phyloP scores from a whole-genome alignment of 352 stramenopile genomes.

The Pythium angustatum region DNA sequence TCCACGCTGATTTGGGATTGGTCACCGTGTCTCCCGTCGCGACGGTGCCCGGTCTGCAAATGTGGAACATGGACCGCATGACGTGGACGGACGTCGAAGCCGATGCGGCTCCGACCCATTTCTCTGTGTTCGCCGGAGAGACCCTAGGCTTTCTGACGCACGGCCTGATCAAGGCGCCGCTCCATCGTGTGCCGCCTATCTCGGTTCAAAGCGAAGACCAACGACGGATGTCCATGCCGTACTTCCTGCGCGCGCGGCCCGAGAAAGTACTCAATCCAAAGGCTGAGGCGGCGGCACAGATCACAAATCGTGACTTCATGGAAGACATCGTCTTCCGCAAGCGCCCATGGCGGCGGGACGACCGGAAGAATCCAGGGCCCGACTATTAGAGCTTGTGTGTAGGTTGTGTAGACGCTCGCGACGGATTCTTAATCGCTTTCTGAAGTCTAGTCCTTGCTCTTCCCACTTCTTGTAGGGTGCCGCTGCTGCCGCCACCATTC shows the following conservation, averaged over 20 bases:
- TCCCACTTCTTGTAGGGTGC: background rate
- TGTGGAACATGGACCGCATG: slow-evolving; percentile 89
- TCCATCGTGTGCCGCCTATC: slow-evolving; percentile 79
- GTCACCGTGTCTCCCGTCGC: slow-evolving; percentile 78
- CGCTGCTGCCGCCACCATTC: slow-evolving; percentile 53
- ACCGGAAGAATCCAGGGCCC: slow-evolving; percentile 39
- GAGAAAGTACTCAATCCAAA: slow-evolving; percentile 61
- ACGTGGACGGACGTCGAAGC: slow-evolving; percentile 74
- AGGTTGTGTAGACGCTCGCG: background rate
- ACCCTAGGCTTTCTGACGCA: slow-evolving; percentile 77
- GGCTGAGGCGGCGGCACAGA: slow-evolving; percentile 33
- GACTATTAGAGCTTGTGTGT: slow-evolving; percentile 46
- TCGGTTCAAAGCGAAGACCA: slow-evolving; percentile 52
- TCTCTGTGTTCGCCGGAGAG: slow-evolving; percentile 82
- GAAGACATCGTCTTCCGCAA: slow-evolving; percentile 80
- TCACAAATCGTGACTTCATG: slow-evolving; percentile 84
- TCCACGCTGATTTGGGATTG: slow-evolving; percentile 78
- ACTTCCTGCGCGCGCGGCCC: slow-evolving; percentile 67
- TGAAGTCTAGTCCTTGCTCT: too few species aligned
- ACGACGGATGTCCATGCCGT: slow-evolving; percentile 88
- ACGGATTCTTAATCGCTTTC: background rate
- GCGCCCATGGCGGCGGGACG: slow-evolving; percentile 64
- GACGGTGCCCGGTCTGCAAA: slow-evolving; percentile 75
- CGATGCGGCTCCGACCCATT: slow-evolving; percentile 55
- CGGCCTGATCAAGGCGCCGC: slow-evolving; percentile 62